Base-by-base conservation (phyloP, 164 flowering plant genomes). In the Tetrastigma voinierianum region DNA sequence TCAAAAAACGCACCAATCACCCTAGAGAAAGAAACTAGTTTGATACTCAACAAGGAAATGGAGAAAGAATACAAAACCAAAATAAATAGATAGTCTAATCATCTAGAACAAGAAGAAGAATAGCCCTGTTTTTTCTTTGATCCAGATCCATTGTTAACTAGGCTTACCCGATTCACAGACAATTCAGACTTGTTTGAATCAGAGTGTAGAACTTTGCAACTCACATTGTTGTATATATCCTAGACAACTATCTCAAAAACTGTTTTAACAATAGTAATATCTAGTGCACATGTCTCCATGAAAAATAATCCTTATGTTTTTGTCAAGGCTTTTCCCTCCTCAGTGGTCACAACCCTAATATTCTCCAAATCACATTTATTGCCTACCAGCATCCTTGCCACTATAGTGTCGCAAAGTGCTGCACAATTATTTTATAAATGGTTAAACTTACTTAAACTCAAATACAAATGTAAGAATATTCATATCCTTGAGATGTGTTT, bases 201-300 rank as follows among this genome's bases (percentile, higher is more conserved):
- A 0, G 81, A 78, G 54, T 78, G 68, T 19, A 78, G 55, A 24
- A 71, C 75, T 57, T 76, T 80, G 63, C 81, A 63, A 73, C 80
- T 82, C 11, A 75, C 70, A 4, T 62, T 76, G 59, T 47, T 67
- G 63, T 77, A 80, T 18, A 82, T 80, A 57, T 77, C 75, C 61
- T 59, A 62, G 16, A 82, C 57, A 13, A 82, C 83, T 9, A 70
- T 59, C 71, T 73, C 77, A 59, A 82, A 82, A 15, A 81, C 81
- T 53, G 45, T 76, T 17, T 70, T 74, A 15, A 82, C 86, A 49
- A 80, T 82, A 12, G 80, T 79, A 2, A 81, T 66, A 53, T 82
- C 86, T 4, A 79, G 61, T 6, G 86, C 86, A 49, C 83, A 82
- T 23, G 86, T 82, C 69, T 82, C 86, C 71, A 82, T 68, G 70